Evolutionary conservation across 768 basidiomycete genomes (phyloP), one percentile per base, ranked within the genome.

Genomic region (Leccinum longicurvipes): DNA sequence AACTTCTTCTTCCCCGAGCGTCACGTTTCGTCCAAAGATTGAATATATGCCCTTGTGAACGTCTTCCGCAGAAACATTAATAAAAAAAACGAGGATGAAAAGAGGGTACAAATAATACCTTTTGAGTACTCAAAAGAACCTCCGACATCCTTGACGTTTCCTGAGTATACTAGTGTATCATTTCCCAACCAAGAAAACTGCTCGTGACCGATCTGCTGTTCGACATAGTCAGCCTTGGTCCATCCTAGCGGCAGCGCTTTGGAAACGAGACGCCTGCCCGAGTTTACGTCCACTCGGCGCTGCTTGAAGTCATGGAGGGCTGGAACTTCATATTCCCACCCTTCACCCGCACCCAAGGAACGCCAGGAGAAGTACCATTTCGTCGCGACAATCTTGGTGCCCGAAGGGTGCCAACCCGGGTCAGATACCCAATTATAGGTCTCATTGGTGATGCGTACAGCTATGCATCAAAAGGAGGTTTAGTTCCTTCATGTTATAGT

Each of bases 151-250:
- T 58, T 65, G 7, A 85, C 77, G 63, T 90, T 89, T 72, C 84
- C 84, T 6, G 87, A 74, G 64, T 79, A 89, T 15, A 89, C 83
- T 10, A 89, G 62, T 17, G 74, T 70, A 57, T 87, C 86, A 24
- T 77, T 69, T 7, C 79, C 78, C 27, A 69, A 67, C 85, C 86
- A 89, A 46, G 87, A 75, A 57, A 83, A 73, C 62, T 89, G 88
- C 58, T 89, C 87, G 1, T 84, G 82, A 1, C 87, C 88, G 55
- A 90, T 83, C 66, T 89, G 88, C 60, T 86, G 86, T 27, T 85
- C 77, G 10, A 76, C 78, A 60, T 89, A 89, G 32, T 83, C 67
- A 10, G 80, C 75, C 21, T 78, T 65, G 25, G 75, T 73, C 87
- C 87, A 88, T 2, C 86, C 87, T 2, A 64, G 59, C 15, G 87